Conservation (phyloP, 2,329 filamentous ascomycete species). For the Shiraia sp. region DNA sequence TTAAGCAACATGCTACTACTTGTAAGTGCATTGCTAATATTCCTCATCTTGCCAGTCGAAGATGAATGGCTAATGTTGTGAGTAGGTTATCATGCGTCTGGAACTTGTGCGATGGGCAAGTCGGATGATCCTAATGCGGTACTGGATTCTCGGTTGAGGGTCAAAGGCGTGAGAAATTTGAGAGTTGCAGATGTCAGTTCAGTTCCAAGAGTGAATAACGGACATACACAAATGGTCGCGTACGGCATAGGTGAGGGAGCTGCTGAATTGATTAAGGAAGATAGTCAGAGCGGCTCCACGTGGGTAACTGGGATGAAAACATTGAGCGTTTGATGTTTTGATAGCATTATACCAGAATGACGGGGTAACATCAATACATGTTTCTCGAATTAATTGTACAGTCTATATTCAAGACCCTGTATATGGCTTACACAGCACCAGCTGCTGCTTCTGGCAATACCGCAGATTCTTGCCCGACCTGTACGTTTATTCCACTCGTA, state of each 20-base stretch:
- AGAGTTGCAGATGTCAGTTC: slow-evolving; percentile 33
- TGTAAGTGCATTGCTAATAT: slow-evolving; percentile 46
- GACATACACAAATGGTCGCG: slow-evolving; percentile 43
- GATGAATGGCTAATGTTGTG: not conserved
- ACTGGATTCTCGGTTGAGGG: slow-evolving; percentile 40
- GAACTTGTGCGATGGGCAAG: slow-evolving; percentile 61
- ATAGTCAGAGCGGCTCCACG: slow-evolving; percentile 32
- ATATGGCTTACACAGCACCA: slow-evolving; percentile 18
- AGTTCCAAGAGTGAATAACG: slow-evolving; percentile 35
- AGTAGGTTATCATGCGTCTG: slow-evolving; percentile 56
- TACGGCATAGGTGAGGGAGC: slow-evolving; percentile 40
- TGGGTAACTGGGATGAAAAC: not conserved
- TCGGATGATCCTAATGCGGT: slow-evolving; percentile 39
- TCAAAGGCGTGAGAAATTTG: slow-evolving; percentile 26
- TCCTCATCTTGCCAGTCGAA: not conserved
- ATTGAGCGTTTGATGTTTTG: slow-evolving; percentile 1
- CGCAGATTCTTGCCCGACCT: slow-evolving; percentile 27
- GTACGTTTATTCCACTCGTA: slow-evolving; percentile 10
- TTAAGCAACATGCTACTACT: slow-evolving; percentile 63
- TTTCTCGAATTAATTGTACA: too few species aligned
- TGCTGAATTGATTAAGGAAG: slow-evolving; percentile 36
- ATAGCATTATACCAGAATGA: too few species aligned
- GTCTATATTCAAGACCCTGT: too few species aligned
- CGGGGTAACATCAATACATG: too few species aligned
- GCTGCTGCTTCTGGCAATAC: slow-evolving; percentile 17